Evolutionary conservation across 257 asterid species (phyloP), one percentile per base, ranked within the genome.

Genomic region (Echium plantagineum): DNA sequence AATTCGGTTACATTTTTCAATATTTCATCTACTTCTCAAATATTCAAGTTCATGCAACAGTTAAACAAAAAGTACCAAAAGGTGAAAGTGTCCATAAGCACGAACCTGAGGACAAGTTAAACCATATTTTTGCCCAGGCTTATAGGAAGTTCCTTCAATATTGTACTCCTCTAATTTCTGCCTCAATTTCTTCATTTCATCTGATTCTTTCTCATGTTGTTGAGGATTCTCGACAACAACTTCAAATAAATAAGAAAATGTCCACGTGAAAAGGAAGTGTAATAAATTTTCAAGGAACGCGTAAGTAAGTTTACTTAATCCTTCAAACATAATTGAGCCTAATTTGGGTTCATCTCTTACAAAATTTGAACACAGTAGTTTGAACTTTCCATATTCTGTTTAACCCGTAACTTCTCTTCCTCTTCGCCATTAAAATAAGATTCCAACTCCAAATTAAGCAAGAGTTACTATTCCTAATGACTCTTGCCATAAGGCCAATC

Each of bases 51-150:
- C 22, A 18, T 6, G 5, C 15, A 49, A 69, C 38, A 32, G 21
- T 28, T 16, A 22, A 52, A 13, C 17, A 62, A 63, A 55, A 66
- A 21, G 24, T 65, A 60, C 12, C 16, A 35, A 16, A 42, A 12
- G 38, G 53, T 21, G 57, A 52, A 57, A 74, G 56, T 61, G 21
- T 21, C 57, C 21, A 56, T 28, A 59, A 58, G 59, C 19, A 72
- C 89, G 60, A 78, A 91, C 98, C 55, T 5, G 70, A 51, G 98
- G 96, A 67, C 98, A 91, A 60, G 68, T 54, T 71, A 88, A 69
- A 52, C 71, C 65, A 62, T 58, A 28, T 73, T 82, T 62, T 62
- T 85, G 98, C 28, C 98, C 98, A 0, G 96, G 93, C 71, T 9
- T 75, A 71, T 70, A 75, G 54, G 70, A 63, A 68, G 47, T 49